Evolutionary conservation across 169 alveolate genomes (phyloP).

Genomic region (Hammondia hammondi): DNA sequence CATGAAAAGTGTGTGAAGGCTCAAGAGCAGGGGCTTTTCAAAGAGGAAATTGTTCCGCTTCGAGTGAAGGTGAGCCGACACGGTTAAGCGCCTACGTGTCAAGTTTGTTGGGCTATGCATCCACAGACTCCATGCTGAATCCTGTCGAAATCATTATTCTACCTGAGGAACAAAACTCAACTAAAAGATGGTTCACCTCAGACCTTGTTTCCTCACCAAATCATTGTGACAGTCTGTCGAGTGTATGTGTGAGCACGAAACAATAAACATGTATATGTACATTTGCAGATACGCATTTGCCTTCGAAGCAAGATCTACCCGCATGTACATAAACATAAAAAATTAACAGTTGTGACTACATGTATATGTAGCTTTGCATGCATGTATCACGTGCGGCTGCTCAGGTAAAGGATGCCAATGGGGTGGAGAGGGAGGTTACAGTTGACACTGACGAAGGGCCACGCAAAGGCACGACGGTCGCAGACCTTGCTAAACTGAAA

Average conservation of each 20-base stretch:
- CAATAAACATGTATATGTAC: neutral
- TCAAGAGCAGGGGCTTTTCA: slow-evolving; percentile 72
- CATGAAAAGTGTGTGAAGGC: slow-evolving; percentile 85
- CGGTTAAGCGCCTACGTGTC: too few species aligned
- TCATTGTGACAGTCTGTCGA: too few species aligned
- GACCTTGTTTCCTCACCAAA: too few species aligned
- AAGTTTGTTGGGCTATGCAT: neutral
- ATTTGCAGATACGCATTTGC: neutral
- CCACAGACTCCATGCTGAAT: too few species aligned
- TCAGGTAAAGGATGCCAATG: slow-evolving; percentile 64
- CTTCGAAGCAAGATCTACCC: neutral
- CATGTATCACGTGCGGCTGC: neutral
- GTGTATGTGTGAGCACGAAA: too few species aligned
- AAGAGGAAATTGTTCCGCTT: slow-evolving; percentile 81
- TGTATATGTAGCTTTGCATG: neutral
- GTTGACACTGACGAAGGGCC: slow-evolving; percentile 90
- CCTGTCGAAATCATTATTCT: too few species aligned
- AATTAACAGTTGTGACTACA: neutral
- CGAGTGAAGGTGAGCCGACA: slow-evolving; percentile 75
- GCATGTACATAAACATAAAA: neutral
- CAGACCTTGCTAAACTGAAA: slow-evolving; percentile 82
- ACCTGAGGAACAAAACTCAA: too few species aligned
- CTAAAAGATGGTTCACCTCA: too few species aligned
- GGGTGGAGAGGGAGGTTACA: slow-evolving; percentile 75
- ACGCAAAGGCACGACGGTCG: slow-evolving; percentile 85